Percentiles rank a stretch among this genome's conserved stretches.
phyloP scores from a whole-genome alignment of 768 basidiomycete species.

The Boletus rubescentipes region DNA sequence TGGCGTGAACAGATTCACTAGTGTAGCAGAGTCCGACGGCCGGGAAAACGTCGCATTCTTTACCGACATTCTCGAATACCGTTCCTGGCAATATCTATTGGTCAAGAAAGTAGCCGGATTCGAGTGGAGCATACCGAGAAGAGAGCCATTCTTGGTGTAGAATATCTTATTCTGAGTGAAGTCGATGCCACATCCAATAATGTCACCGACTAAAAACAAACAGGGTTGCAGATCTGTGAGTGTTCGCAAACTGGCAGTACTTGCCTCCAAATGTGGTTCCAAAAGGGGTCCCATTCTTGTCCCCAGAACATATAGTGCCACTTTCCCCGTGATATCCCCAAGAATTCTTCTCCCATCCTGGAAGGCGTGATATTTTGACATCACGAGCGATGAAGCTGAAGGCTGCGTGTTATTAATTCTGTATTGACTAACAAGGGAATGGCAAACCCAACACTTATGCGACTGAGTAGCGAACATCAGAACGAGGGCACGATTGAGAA shows the following conservation, averaged over 20 bases:
- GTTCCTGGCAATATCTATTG: conserved; percentile 41
- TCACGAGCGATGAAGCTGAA: conserved; percentile 64
- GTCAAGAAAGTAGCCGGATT: conserved; percentile 8
- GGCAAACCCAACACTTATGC: conserved; percentile 77
- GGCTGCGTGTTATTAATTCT: conserved; percentile 12
- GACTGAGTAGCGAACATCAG: conserved; percentile 41
- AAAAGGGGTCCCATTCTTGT: conserved; percentile 69
- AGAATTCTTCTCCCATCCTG: conserved; percentile 82
- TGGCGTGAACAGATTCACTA: conserved; percentile 76
- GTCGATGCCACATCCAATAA: conserved; percentile 91
- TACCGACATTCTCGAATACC: conserved; percentile 72
- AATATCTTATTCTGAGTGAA: conserved; percentile 79
- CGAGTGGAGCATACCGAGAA: conserved; percentile 49
- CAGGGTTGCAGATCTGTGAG: background rate
- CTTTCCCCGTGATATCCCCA: conserved; percentile 96
- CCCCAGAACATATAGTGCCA: conserved; percentile 72
- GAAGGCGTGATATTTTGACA: conserved; percentile 70
- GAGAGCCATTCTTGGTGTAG: conserved; percentile 84
- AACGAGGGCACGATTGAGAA: conserved; percentile 4
- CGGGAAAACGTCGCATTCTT: conserved; percentile 70
- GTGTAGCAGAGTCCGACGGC: conserved; percentile 85
- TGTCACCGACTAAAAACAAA: conserved; percentile 64
- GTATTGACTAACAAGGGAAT: background rate
- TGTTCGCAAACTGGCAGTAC: conserved; percentile 25
- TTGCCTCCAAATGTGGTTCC: conserved; percentile 81